Evolutionary conservation across 106 monocot genomes (phyloP), one percentile per base, ranked within the genome.

Genomic region (Allium fistulosum): DNA sequence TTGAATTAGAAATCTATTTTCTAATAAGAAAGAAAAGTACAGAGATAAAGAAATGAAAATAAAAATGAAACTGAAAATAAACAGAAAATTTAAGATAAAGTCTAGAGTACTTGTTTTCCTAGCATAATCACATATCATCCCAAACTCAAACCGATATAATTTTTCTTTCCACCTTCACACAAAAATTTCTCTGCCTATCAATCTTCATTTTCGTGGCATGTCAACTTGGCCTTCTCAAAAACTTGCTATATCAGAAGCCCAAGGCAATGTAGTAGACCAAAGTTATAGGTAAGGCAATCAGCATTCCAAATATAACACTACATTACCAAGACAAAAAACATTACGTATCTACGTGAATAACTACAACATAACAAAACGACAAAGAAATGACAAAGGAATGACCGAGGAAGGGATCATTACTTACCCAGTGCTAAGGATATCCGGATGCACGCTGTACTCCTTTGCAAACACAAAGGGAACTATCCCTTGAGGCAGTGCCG

Each of bases 381-480:
- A 13, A 4, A 17, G 59, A 22, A 22, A 22, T 22, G 22, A 22
- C 22, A 22, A 22, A 22, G 22, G 22, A 22, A 22, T 22, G 22
- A n/a, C n/a, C n/a, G n/a, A n/a, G n/a, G 17, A 47, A 26, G 9
- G n/a, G 26, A 1, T 8, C 17, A 46, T 45, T n/a, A 77, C 90
- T 87, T 47, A 94, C 94, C 84, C 90, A 12, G 94, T 94, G 82
- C 94, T 94, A 22, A 94, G 94, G 27, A 94, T 87, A 61, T 82
- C 81, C 2, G 94, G 94, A 62, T 94, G 94, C 72, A 94, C 80
- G 67, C 81, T 84, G 90, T 94, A 94, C 94, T 94, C 94, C 60
- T 94, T 94, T 1, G 94, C 94, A 61, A 94, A 94, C 61, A 94
- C 90, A 70, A 94, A 94, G 48, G 94, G 90, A 56, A 94, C 90